Conservation (phyloP, 306 rosid species). For the Canavalia ensiformis region DNA sequence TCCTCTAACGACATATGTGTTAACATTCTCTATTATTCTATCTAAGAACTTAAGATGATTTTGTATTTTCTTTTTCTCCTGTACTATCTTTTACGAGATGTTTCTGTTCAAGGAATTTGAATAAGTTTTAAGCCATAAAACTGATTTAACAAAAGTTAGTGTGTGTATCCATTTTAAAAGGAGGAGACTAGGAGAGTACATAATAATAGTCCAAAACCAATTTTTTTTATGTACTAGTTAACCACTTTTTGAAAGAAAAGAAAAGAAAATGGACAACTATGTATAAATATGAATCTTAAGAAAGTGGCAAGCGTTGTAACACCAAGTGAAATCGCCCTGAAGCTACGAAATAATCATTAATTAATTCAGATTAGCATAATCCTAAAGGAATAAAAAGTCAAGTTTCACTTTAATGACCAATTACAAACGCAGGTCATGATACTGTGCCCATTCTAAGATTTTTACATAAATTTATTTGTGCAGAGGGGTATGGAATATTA, state of each 20-base stretch:
- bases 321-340: no score
- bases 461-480: no score
- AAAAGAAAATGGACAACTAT: background rate
- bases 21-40: background rate
- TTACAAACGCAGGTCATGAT: no score
- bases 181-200: background rate
- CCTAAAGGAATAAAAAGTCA: no score
- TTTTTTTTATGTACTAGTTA: no score
- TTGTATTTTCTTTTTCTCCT: background rate
- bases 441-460: no score
- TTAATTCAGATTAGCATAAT: no score
- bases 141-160: background rate
- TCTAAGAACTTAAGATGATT: background rate
- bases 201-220: background rate
- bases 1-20: background rate
- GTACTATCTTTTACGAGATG: background rate
- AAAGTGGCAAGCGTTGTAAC: no score
- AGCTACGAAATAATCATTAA: no score
- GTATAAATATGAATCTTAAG: no score
- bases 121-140: background rate
- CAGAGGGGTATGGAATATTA: no score
- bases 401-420: no score
- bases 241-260: background rate
- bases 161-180: background rate
- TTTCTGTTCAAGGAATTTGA: background rate